Evolutionary conservation across 805 yeast species (phyloP).

Genomic region (Debaryomyces prosopidis): DNA sequence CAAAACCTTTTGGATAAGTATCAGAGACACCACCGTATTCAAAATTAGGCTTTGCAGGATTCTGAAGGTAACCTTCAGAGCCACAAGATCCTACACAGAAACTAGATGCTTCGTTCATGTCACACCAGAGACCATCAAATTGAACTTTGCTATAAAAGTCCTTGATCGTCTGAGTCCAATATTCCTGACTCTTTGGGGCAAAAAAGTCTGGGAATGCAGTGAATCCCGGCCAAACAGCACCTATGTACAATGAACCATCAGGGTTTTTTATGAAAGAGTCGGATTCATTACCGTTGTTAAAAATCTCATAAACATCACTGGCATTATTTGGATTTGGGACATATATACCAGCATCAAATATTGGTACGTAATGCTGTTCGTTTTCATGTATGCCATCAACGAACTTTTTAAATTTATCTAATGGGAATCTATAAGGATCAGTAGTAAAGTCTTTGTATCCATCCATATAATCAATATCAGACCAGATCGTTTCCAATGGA

Average conservation of each 20-base stretch:
- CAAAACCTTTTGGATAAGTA: conserved; percentile 16
- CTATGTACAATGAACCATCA: conserved; percentile 26
- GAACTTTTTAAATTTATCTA: conserved; percentile 14
- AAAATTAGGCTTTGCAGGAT: conserved; percentile 20
- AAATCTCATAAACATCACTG: conserved; percentile 16
- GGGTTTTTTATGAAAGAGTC: conserved; percentile 23
- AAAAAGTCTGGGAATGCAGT: conserved; percentile 30
- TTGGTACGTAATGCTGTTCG: conserved; percentile 25
- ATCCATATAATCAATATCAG: conserved; percentile 27
- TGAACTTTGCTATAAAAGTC: conserved; percentile 18
- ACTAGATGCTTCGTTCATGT: conserved; percentile 27
- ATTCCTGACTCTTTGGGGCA: conserved; percentile 18
- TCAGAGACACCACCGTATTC: conserved; percentile 12
- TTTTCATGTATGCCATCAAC: conserved; percentile 16
- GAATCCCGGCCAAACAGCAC: conserved; percentile 32
- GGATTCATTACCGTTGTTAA: conserved; percentile 15
- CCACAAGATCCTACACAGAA: conserved; percentile 36
- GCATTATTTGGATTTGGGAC: conserved; percentile 22
- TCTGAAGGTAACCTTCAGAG: conserved; percentile 13
- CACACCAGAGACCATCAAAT: conserved; percentile 23
- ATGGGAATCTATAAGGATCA: conserved; percentile 21
- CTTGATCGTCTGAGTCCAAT: conserved; percentile 20
- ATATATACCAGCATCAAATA: conserved; percentile 26
- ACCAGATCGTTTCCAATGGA: conserved; percentile 25
- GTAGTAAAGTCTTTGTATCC: conserved; percentile 23